Conservation (phyloP, 495 filamentous ascomycete species). For the Aspergillus asperescens region DNA sequence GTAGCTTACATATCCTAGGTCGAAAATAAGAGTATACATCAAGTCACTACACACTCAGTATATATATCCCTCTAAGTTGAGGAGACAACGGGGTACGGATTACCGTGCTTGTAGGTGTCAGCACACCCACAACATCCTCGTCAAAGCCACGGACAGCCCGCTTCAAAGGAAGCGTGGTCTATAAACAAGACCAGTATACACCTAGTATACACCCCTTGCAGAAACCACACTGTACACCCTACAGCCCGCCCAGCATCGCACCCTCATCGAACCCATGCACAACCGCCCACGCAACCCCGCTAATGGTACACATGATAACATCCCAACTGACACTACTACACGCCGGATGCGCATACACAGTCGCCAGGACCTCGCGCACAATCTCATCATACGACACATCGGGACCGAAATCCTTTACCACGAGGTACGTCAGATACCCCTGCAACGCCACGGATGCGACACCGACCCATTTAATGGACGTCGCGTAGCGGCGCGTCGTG, state of each 20-base stretch:
- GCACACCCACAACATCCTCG: too few relatives aligned
- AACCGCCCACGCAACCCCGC: not conserved
- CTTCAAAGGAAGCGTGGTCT: too few relatives aligned
- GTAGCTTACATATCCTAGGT: too few relatives aligned
- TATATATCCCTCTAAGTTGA: too few relatives aligned
- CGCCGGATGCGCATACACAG: conserved; percentile 26
- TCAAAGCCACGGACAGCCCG: too few relatives aligned
- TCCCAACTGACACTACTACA: conserved; percentile 31
- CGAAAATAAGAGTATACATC: too few relatives aligned
- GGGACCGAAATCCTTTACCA: conserved; percentile 1
- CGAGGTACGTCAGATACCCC: not conserved
- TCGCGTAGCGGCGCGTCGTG: conserved; percentile 12
- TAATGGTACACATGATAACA: conserved; percentile 21
- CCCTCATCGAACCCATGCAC: not conserved
- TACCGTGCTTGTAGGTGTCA: too few relatives aligned
- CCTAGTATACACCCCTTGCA: too few relatives aligned
- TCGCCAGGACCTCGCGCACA: conserved; percentile 11
- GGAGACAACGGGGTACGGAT: too few relatives aligned
- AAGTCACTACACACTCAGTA: too few relatives aligned
- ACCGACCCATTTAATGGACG: conserved; percentile 8
- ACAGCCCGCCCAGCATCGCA: not conserved
- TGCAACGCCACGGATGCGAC: not conserved
- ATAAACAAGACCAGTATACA: too few relatives aligned
- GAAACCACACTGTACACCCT: too few relatives aligned
- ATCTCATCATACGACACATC: conserved; percentile 11